Evolutionary conservation across 306 rosid genomes (phyloP).

Genomic region (Vicia villosa): DNA sequence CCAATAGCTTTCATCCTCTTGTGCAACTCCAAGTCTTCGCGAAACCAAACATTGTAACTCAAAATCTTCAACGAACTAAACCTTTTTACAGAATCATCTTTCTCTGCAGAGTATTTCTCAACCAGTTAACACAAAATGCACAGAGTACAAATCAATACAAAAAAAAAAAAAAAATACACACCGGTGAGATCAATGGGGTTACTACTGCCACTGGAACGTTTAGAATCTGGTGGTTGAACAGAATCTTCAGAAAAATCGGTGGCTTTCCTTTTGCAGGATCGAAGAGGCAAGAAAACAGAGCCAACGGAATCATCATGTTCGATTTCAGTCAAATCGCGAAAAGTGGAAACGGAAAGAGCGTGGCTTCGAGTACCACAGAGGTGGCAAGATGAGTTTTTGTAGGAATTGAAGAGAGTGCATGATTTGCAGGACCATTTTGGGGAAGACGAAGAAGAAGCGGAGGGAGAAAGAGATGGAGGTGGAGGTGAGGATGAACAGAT

Average conservation of each 20-base stretch:
- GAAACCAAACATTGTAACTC: slow-evolving; percentile 86
- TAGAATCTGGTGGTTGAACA: slow-evolving; percentile 29
- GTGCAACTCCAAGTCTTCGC: slow-evolving; percentile 73
- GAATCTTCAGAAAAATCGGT: slow-evolving; percentile 39
- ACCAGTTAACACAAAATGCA: not conserved
- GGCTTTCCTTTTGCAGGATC: slow-evolving; percentile 58
- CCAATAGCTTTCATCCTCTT: slow-evolving; percentile 85
- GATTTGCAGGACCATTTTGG: slow-evolving; percentile 90
- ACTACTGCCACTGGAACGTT: slow-evolving; percentile 39
- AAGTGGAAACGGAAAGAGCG: slow-evolving; percentile 57
- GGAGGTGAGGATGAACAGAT: slow-evolving; percentile 56
- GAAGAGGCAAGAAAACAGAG: slow-evolving; percentile 79
- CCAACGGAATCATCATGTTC: slow-evolving; percentile 62
- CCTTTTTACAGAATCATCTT: slow-evolving; percentile 34
- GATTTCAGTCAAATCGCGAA: slow-evolving; percentile 56
- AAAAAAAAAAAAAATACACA: too few species aligned
- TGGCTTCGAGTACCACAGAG: slow-evolving; percentile 70
- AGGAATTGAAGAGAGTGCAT: slow-evolving; percentile 84
- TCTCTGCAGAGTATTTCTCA: slow-evolving; percentile 38
- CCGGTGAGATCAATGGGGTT: slow-evolving; percentile 41
- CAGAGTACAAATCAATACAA: not conserved
- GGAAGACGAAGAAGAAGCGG: slow-evolving; percentile 54
- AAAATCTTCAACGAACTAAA: slow-evolving; percentile 52
- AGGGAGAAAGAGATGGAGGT: not conserved
- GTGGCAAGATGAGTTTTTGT: slow-evolving; percentile 57